Evolutionary conservation across 306 rosid species (phyloP).

Genomic region (Biancaea sappan): DNA sequence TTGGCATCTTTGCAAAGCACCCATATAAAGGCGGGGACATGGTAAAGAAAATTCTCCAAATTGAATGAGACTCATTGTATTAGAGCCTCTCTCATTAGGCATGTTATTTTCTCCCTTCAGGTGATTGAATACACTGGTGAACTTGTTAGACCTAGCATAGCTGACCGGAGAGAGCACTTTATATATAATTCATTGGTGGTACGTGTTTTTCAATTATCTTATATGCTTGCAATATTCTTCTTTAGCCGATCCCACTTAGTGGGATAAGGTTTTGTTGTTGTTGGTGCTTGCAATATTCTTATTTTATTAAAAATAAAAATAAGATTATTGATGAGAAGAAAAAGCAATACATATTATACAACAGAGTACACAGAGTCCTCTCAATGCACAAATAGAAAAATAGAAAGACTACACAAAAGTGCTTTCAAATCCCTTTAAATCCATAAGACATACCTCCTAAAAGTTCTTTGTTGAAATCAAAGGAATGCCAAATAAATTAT

Average conservation of each 20-base stretch:
- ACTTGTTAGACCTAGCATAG: conserved; percentile 93
- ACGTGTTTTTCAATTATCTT: conserved; percentile 41
- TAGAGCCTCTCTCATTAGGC: conserved; percentile 25
- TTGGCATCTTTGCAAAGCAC: conserved; percentile 96
- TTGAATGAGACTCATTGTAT: conserved; percentile 25
- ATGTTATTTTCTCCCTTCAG: conserved; percentile 46
- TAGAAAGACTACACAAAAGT: background rate
- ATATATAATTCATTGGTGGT: conserved; percentile 98
- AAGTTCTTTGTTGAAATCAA: background rate
- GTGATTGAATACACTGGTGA: conserved; percentile 96
- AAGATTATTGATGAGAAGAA: background rate
- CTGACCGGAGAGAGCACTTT: conserved; percentile 95
- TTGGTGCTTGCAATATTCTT: too few species aligned
- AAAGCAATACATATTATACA: background rate
- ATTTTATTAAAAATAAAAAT: too few species aligned
- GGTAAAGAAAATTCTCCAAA: conserved; percentile 54
- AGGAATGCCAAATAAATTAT: background rate
- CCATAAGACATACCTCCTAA: background rate
- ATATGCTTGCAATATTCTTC: background rate
- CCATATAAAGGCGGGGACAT: conserved; percentile 99
- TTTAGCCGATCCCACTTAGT: too few species aligned
- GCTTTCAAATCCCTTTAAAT: background rate
- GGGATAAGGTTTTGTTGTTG: too few species aligned
- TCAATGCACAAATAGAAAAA: background rate
- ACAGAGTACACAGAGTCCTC: background rate